Percentiles rank a stretch among this genome's conserved stretches.
These are phyloP conservation scores for Gyromitra esculenta DNA, from an alignment of 2,329 filamentous ascomycete genomes.

Conservation along the genomic window DNA sequence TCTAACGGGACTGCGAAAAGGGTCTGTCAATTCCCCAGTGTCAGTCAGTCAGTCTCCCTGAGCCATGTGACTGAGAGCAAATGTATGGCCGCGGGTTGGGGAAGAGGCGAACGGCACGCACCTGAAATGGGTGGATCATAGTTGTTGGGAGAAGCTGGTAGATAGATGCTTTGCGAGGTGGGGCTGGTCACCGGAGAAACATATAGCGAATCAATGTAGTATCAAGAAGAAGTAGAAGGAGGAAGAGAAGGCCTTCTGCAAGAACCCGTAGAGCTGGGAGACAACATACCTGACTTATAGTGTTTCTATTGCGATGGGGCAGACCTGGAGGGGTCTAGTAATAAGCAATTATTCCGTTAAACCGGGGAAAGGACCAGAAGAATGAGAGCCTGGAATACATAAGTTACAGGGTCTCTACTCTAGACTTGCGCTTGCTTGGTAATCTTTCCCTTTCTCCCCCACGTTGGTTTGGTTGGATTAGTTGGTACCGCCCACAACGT, in stretches of 20 bases:
- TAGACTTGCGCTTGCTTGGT: not conserved
- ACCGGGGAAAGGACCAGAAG: not conserved
- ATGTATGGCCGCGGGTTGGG: not conserved
- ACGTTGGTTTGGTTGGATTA: not conserved
- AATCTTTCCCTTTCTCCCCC: not conserved
- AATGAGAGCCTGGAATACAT: too few species aligned
- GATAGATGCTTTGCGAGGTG: not conserved
- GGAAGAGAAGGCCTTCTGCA: not conserved
- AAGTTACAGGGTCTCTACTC: too few species aligned
- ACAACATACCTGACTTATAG: not conserved
- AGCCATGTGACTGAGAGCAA: not conserved
- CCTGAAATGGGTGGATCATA: conserved; percentile 64
- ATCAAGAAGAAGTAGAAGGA: not conserved
- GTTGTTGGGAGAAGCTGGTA: not conserved
- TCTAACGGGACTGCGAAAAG: conserved; percentile 94
- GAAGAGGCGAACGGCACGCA: conserved; percentile 59
- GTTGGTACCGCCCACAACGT: not conserved
- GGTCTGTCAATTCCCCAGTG: conserved; percentile 68
- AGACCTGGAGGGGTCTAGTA: not conserved
- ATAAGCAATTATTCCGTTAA: not conserved
- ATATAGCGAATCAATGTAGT: conserved; percentile 12
- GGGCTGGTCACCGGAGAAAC: conserved; percentile 7
- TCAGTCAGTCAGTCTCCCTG: conserved; percentile 8
- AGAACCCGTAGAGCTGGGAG: not conserved
- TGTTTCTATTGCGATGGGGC: not conserved